phyloP scores from a whole-genome alignment of 75 land plant species.

The Chamaecyparis obtusa region DNA sequence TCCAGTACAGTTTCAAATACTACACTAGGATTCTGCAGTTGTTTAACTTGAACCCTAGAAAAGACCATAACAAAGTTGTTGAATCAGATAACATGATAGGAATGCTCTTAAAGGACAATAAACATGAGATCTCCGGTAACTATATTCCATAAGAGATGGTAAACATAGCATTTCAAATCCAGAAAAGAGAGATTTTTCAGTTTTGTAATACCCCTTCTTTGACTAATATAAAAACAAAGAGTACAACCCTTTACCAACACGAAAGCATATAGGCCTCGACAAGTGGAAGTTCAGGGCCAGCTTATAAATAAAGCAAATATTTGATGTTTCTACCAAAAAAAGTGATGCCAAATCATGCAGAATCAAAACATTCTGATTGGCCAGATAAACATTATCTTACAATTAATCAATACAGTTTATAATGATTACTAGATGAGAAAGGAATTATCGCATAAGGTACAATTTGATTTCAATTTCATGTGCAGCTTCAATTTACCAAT shows the following conservation, averaged over 20 bases:
- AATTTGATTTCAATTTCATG: neutral
- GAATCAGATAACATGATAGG: neutral
- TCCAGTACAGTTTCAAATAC: constrained; percentile 85
- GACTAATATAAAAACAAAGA: neutral
- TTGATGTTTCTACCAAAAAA: neutral
- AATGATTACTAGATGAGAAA: neutral
- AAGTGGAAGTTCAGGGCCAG: too few relatives aligned
- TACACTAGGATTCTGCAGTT: constrained; percentile 69
- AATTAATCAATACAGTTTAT: neutral
- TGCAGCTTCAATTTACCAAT: neutral
- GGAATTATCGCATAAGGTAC: neutral
- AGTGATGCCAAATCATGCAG: neutral
- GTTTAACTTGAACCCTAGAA: constrained; percentile 88
- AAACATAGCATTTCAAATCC: neutral
- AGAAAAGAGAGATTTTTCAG: too few relatives aligned
- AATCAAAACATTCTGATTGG: neutral
- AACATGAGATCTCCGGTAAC: neutral
- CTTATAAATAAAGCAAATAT: neutral
- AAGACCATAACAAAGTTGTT: neutral
- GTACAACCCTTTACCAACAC: neutral
- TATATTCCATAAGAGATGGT: neutral
- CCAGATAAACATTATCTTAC: neutral
- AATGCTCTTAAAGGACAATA: neutral
- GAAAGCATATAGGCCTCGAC: neutral
- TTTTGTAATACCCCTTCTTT: neutral